These are phyloP conservation scores for Boletus vermiculosoides DNA, from an alignment of 768 basidiomycete genomes.

Conservation along the genomic window DNA sequence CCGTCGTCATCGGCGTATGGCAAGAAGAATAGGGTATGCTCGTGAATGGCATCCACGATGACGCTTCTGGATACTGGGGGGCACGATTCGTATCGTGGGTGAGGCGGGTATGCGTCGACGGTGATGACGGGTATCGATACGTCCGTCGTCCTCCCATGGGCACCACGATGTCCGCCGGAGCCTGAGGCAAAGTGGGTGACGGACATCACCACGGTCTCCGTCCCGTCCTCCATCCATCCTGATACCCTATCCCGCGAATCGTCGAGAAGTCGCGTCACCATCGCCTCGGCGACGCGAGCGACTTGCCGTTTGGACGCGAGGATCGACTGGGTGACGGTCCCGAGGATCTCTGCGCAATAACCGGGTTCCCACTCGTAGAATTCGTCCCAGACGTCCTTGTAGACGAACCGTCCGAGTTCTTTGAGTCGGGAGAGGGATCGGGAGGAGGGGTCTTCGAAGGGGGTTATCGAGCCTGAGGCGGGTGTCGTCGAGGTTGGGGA, in stretches of 20 bases:
- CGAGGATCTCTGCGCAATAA: slow-evolving; percentile 29
- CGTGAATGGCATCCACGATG: not conserved
- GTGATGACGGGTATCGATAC: slow-evolving; percentile 17
- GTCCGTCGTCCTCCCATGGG: not conserved
- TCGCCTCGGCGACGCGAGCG: slow-evolving; percentile 13
- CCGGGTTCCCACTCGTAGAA: slow-evolving; percentile 48
- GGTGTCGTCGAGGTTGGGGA: slow-evolving; percentile 9
- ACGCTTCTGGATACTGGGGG: slow-evolving; percentile 41
- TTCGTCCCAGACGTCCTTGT: slow-evolving; percentile 40
- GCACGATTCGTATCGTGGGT: slow-evolving; percentile 46
- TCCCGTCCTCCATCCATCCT: not conserved
- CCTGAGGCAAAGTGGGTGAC: slow-evolving; percentile 10
- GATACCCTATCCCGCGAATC: not conserved
- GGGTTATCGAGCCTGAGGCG: not conserved
- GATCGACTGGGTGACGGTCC: slow-evolving; percentile 10
- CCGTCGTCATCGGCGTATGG: slow-evolving; percentile 48
- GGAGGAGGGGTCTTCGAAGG: not conserved
- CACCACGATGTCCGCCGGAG: not conserved
- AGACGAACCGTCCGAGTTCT: slow-evolving; percentile 30
- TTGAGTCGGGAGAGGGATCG: slow-evolving; percentile 13
- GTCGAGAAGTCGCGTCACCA: slow-evolving; percentile 5
- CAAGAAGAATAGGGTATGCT: slow-evolving; percentile 30
- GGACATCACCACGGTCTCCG: not conserved
- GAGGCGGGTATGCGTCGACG: slow-evolving; percentile 17
- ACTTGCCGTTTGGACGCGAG: slow-evolving; percentile 9